Evolutionary conservation across 2,329 filamentous ascomycete species (phyloP).

Genomic region (Fusarium nanum): DNA sequence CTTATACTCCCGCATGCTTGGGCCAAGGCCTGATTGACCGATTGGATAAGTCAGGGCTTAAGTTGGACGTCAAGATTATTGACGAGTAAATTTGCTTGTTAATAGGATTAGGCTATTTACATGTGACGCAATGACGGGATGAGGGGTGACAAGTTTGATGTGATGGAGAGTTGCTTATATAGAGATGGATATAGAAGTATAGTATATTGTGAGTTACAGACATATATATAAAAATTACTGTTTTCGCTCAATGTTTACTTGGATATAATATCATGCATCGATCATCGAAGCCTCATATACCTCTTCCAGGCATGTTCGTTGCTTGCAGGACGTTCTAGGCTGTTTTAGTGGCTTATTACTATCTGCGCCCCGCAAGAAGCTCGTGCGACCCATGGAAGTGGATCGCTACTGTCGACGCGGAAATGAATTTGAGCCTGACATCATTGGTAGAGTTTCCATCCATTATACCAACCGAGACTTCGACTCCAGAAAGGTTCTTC

Average conservation of each 20-base stretch:
- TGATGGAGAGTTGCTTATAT: not conserved
- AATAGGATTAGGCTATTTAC: not conserved
- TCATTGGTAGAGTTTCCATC: slow-evolving; percentile 39
- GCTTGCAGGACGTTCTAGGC: slow-evolving; percentile 1
- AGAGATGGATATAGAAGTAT: not conserved
- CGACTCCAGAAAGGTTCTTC: slow-evolving; percentile 37
- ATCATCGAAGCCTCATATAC: slow-evolving; percentile 1
- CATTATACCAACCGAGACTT: slow-evolving; percentile 19
- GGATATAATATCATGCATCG: not conserved
- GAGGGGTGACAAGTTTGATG: not conserved
- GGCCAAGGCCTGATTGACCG: slow-evolving; percentile 75
- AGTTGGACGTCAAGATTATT: slow-evolving; percentile 66
- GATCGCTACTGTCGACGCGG: slow-evolving; percentile 18
- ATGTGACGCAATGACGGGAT: slow-evolving; percentile 12
- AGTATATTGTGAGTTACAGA: not conserved
- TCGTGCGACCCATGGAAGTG: slow-evolving; percentile 9
- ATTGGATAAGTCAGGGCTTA: slow-evolving; percentile 70
- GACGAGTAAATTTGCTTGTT: slow-evolving; percentile 23
- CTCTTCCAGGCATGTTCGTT: slow-evolving; percentile 10
- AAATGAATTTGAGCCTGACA: slow-evolving; percentile 40
- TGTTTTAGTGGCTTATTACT: slow-evolving; percentile 3
- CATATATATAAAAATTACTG: not conserved
- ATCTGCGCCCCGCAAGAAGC: slow-evolving; percentile 3
- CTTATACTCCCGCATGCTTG: slow-evolving; percentile 78
- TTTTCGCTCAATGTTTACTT: not conserved